phyloP scores from a whole-genome alignment of 164 flowering plant genomes.

The Taxillus chinensis region DNA sequence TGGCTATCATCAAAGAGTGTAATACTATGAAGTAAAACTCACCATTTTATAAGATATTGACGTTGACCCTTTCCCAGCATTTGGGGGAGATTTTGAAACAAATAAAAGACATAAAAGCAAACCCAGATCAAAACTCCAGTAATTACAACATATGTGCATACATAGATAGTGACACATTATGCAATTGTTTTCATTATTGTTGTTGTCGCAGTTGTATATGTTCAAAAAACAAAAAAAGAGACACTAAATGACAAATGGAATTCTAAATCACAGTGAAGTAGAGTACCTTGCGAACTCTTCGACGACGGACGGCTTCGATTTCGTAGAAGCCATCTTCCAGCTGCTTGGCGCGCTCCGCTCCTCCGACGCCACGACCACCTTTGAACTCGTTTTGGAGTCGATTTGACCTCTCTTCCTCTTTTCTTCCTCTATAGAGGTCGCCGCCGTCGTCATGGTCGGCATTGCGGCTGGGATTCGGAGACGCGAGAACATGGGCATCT shows the following conservation, averaged over 20 bases:
- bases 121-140: not conserved
- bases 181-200: too few relatives aligned
- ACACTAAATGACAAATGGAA: too few relatives aligned
- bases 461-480: constrained; percentile 1
- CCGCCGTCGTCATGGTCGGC: constrained; percentile 15
- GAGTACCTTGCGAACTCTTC: constrained; percentile 67
- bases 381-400: constrained; percentile 18
- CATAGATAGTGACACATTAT: too few relatives aligned
- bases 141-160: too few relatives aligned
- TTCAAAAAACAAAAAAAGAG: not conserved
- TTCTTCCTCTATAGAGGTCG: constrained; percentile 23
- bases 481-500: too few relatives aligned
- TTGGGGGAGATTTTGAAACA: not conserved
- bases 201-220: not conserved
- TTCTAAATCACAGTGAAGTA: too few relatives aligned
- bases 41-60: constrained; percentile 87
- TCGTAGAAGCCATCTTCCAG: constrained; percentile 83
- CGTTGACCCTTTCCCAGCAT: constrained; percentile 43
- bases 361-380: constrained; percentile 3
- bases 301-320: constrained; percentile 72
- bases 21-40: constrained; percentile 6
- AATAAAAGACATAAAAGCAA: not conserved
- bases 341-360: constrained; percentile 32
- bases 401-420: constrained; percentile 15
- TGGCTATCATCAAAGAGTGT: too few relatives aligned